phyloP scores from a whole-genome alignment of 345 rosid species.

The Abelmoschus esculentus region DNA sequence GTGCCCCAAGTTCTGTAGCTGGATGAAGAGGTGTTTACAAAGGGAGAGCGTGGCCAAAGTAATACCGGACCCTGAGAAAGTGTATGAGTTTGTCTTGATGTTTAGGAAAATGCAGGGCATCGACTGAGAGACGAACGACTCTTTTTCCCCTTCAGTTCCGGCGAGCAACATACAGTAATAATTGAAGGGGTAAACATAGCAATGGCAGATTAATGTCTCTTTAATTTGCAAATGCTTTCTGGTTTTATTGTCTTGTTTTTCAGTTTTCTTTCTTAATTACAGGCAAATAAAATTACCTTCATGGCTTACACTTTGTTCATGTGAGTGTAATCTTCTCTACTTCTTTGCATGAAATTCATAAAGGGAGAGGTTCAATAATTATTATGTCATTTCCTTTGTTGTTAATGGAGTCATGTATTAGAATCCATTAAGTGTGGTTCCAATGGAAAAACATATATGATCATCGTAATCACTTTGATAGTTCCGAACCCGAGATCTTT shows the following conservation, averaged over 20 bases:
- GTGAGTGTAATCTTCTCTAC: too few species aligned
- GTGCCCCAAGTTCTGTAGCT: constrained; percentile 44
- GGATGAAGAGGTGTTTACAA: constrained; percentile 48
- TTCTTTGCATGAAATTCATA: too few species aligned
- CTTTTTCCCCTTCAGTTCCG: not conserved
- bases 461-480: too few species aligned
- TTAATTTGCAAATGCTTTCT: not conserved
- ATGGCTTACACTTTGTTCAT: too few species aligned
- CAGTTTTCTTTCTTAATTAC: not conserved
- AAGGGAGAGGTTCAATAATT: too few species aligned
- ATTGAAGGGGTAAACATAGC: not conserved
- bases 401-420: too few species aligned
- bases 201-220: not conserved
- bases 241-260: not conserved
- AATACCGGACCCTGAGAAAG: constrained; percentile 42
- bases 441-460: too few species aligned
- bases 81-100: constrained; percentile 31
- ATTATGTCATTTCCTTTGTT: too few species aligned
- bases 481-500: too few species aligned
- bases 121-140: constrained; percentile 16
- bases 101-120: constrained; percentile 49
- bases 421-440: too few species aligned
- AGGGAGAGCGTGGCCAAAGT: constrained; percentile 41
- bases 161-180: not conserved
- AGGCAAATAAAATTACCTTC: not conserved